Base-by-base conservation (phyloP, 306 rosid species). In the Cucurbita ficifolia region DNA sequence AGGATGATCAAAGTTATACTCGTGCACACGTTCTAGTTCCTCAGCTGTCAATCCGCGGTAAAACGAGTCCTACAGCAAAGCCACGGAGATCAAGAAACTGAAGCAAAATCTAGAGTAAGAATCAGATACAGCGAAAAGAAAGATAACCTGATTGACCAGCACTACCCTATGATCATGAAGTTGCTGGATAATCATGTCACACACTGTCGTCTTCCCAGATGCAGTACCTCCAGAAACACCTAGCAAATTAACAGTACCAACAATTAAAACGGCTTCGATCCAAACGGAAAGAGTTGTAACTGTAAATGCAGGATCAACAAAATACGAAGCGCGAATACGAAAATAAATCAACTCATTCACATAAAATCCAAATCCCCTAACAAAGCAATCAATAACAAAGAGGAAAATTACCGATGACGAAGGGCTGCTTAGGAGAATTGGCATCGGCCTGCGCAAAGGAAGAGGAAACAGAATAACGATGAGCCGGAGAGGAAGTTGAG, bases 201-300 rank as follows among this genome's bases (percentile, higher is more conserved):
- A 93, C 8, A 93, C 97, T 6, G 98, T 93, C 64, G 98, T 93
- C 86, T 93, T 93, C 40, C 98, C 98, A 0, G 98, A 93, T 72
- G 98, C 98, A 67, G 98, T 93, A 83, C 98, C 98, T 35, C 98
- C 98, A 8, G 94, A 90, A 83, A 93, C 98, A 29, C 98, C 98
- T 93, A 64, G 71, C 71, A 65, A 67, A 74, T 70, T 56, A 36
- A 12, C 6, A 48, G 9, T 6, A 70, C 60, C 50, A 33, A 18
- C 7, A 17, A 72, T 51, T 16, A 64, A 13, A 65, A 70, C n/a
- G 56, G 14, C 8, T 24, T 69, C 58, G 56, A 50, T 68, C 73
- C 46, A 43, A 33, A 5, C 2, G 70, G 50, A 63, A 63, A 10
- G 7, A 39, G 50, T 35, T 60, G 22, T 35, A 36, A 60, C 10